Percentiles rank a stretch among this genome's conserved stretches.
Conservation (phyloP, 1,139 yeast genomes). For the Nadsonia starkeyi-henricii region DNA sequence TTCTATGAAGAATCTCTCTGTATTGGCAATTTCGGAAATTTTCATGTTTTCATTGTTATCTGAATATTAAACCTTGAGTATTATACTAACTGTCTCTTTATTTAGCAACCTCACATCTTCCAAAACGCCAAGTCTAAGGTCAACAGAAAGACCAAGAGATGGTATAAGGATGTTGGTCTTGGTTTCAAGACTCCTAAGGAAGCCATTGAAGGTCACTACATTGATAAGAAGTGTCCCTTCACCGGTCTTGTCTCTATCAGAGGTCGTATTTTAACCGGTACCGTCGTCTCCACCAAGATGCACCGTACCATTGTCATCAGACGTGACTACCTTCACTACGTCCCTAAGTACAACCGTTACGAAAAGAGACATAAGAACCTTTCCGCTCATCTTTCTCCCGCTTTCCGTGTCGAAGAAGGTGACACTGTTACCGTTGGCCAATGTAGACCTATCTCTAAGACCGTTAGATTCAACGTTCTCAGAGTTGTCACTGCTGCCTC, state of each 20-base stretch:
- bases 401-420: slow-evolving; percentile 99
- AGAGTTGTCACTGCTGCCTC: slow-evolving; percentile 86
- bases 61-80: not conserved
- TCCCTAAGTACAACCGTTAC: slow-evolving; percentile 99
- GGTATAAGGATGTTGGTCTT: slow-evolving; percentile 99
- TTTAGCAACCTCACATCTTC: slow-evolving; percentile 99
- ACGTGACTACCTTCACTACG: slow-evolving; percentile 99
- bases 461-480: slow-evolving; percentile 98
- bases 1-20: too few species aligned
- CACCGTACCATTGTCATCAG: slow-evolving; percentile 99
- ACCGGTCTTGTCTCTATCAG: slow-evolving; percentile 94
- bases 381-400: slow-evolving; percentile 99
- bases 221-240: slow-evolving; percentile 99
- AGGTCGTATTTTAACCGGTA: slow-evolving; percentile 92
- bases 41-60: too few species aligned
- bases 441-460: slow-evolving; percentile 99
- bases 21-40: not conserved
- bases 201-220: slow-evolving; percentile 97
- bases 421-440: slow-evolving; percentile 99
- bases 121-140: slow-evolving; percentile 99
- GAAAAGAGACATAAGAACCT: slow-evolving; percentile 99
- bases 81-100: slow-evolving; percentile 7
- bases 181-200: slow-evolving; percentile 99
- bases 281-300: slow-evolving; percentile 99
- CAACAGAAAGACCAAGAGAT: slow-evolving; percentile 98